phyloP scores from a whole-genome alignment of 768 basidiomycete species.

The Leccinellum rugosiceps region DNA sequence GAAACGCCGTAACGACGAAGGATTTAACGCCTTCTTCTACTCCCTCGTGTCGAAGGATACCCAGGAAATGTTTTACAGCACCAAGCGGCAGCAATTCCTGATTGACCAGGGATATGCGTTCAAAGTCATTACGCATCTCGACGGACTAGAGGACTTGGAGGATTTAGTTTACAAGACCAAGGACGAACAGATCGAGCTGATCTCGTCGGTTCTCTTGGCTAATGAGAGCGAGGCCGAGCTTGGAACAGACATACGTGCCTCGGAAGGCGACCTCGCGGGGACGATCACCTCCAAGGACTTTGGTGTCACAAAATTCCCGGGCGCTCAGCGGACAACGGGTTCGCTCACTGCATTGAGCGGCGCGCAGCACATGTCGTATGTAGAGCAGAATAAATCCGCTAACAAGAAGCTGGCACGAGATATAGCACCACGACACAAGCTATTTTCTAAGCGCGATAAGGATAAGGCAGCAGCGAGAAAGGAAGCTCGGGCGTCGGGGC shows the following conservation, averaged over 20 bases:
- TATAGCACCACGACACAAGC: slow-evolving; percentile 60
- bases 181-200: slow-evolving; percentile 93
- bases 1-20: slow-evolving; percentile 97
- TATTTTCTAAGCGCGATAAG: slow-evolving; percentile 82
- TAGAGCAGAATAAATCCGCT: slow-evolving; percentile 88
- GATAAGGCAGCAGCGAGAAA: slow-evolving; percentile 57
- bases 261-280: slow-evolving; percentile 82
- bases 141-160: slow-evolving; percentile 81
- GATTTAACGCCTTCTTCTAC: slow-evolving; percentile 99
- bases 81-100: slow-evolving; percentile 97
- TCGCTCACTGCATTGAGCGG: slow-evolving; percentile 83
- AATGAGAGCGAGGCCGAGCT: slow-evolving; percentile 90
- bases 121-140: slow-evolving; percentile 98
- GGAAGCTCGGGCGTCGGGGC: slow-evolving; percentile 36
- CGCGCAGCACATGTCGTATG: slow-evolving; percentile 88
- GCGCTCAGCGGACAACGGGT: slow-evolving; percentile 75
- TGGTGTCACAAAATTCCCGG: slow-evolving; percentile 61
- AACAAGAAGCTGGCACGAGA: slow-evolving; percentile 73
- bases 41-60: slow-evolving; percentile 99
- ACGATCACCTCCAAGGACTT: slow-evolving; percentile 87
- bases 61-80: slow-evolving; percentile 99
- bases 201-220: slow-evolving; percentile 88
- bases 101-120: slow-evolving; percentile 99
- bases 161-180: slow-evolving; percentile 89
- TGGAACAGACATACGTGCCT: slow-evolving; percentile 77